Conservation (phyloP, 768 basidiomycete genomes). For the Phylloporus scabripes region DNA sequence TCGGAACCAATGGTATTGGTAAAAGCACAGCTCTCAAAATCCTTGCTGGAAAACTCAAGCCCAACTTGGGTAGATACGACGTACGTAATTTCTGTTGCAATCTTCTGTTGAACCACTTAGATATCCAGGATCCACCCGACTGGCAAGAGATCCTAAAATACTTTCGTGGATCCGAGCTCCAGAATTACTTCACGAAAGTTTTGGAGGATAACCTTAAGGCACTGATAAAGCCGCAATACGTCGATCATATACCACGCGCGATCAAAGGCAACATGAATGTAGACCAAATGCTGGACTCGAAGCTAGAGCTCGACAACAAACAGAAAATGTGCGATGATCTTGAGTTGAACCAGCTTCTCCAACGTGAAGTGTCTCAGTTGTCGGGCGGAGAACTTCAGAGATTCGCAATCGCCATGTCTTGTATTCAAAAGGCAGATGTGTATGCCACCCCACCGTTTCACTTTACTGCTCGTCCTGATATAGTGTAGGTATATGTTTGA, state of each 20-base stretch:
- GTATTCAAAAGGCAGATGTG: conserved; percentile 94
- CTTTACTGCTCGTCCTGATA: conserved; percentile 1
- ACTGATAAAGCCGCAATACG: conserved; percentile 99
- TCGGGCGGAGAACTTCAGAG: conserved; percentile 97
- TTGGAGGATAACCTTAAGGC: conserved; percentile 98
- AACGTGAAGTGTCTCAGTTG: conserved; percentile 78
- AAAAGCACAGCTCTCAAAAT: conserved; percentile 98
- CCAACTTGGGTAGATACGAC: conserved; percentile 95
- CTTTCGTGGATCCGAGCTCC: conserved; percentile 97
- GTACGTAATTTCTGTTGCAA: conserved; percentile 38
- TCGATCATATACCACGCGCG: conserved; percentile 95
- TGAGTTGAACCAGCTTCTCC: conserved; percentile 81
- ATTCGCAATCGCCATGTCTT: conserved; percentile 97
- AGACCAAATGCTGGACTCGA: conserved; percentile 85
- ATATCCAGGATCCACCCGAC: conserved; percentile 84
- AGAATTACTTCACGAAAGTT: conserved; percentile 99
- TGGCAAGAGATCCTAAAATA: conserved; percentile 99
- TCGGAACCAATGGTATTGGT: conserved; percentile 99
- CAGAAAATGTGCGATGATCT: conserved; percentile 79
- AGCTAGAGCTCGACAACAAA: conserved; percentile 86
- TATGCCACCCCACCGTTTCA: conserved; percentile 36
- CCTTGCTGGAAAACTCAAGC: conserved; percentile 94
- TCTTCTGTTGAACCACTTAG: neutral
- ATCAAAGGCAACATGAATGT: conserved; percentile 90
- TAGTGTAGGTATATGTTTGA: conserved; percentile 90